Conservation (phyloP, 2,329 filamentous ascomycete species). For the Xylariaceae sp. region DNA sequence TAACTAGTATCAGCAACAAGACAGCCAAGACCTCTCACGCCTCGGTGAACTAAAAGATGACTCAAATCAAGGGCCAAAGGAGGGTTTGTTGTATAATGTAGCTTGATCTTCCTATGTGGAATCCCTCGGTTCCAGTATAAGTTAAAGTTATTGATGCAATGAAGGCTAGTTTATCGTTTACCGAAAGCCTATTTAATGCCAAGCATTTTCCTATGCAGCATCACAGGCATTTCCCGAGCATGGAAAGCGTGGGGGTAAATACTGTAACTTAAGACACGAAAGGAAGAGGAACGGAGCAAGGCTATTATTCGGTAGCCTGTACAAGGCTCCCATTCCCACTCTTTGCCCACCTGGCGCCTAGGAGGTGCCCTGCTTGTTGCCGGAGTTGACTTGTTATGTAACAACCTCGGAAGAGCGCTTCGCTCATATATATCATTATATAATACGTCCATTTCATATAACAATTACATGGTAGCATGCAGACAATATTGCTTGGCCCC, state of each 20-base stretch:
- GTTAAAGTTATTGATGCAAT: constrained; percentile 20
- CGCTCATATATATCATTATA: background rate
- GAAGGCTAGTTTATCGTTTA: constrained; percentile 20
- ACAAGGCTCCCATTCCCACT: background rate
- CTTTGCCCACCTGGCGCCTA: background rate
- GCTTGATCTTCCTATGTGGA: constrained; percentile 5
- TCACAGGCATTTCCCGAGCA: constrained; percentile 1
- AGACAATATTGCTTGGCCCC: background rate
- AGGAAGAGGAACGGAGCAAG: constrained; percentile 3
- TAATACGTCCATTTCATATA: background rate
- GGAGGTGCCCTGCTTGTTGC: too few relatives aligned
- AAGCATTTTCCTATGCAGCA: too few relatives aligned
- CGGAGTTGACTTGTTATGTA: too few relatives aligned
- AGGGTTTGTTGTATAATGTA: background rate
- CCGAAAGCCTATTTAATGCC: constrained; percentile 20
- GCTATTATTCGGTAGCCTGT: constrained; percentile 7
- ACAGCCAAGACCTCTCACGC: constrained; percentile 2
- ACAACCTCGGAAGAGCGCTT: background rate
- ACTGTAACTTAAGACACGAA: too few relatives aligned
- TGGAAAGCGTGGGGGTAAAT: constrained; percentile 22
- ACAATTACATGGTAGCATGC: background rate
- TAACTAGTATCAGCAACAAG: constrained; percentile 8
- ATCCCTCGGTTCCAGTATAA: constrained; percentile 11
- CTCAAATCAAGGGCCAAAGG: constrained; percentile 4
- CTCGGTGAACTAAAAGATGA: constrained; percentile 14